Percentiles rank a stretch among this genome's conserved stretches.
phyloP scores from a whole-genome alignment of 2,329 filamentous ascomycete genomes.

The Aspergillus proliferans region DNA sequence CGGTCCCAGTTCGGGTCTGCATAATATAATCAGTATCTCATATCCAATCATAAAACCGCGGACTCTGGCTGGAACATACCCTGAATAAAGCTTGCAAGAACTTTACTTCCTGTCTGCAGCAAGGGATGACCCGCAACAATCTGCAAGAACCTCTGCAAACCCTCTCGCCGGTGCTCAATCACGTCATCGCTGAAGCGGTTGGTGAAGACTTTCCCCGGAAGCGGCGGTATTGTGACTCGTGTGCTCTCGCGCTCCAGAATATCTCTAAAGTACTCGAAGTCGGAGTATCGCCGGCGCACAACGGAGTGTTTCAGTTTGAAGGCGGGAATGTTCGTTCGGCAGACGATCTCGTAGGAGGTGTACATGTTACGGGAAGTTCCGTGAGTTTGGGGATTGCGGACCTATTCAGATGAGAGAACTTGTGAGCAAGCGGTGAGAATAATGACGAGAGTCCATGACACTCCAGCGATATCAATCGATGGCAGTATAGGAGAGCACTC shows the following conservation, averaged over 20 bases:
- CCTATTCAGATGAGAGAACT: slow-evolving; percentile 45
- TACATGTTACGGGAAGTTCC: slow-evolving; percentile 95
- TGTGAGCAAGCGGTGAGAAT: background rate
- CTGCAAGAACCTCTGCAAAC: slow-evolving; percentile 90
- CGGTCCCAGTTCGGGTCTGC: slow-evolving; percentile 68
- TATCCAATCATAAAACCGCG: too few relatives aligned
- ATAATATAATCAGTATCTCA: slow-evolving; percentile 7
- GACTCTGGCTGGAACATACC: slow-evolving; percentile 50
- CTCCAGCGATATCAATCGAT: background rate
- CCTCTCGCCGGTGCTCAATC: slow-evolving; percentile 87
- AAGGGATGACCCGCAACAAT: slow-evolving; percentile 96
- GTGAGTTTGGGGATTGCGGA: slow-evolving; percentile 87
- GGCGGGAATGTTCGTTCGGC: slow-evolving; percentile 95
- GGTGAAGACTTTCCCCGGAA: slow-evolving; percentile 96
- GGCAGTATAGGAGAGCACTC: background rate
- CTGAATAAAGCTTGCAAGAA: slow-evolving; percentile 92
- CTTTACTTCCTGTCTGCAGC: slow-evolving; percentile 95
- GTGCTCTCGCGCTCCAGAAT: slow-evolving; percentile 93
- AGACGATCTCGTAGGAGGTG: slow-evolving; percentile 97
- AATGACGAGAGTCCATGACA: too few relatives aligned
- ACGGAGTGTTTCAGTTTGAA: slow-evolving; percentile 89
- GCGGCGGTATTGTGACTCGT: slow-evolving; percentile 87
- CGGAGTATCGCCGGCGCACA: slow-evolving; percentile 89
- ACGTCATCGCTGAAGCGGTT: slow-evolving; percentile 98
- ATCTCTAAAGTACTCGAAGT: slow-evolving; percentile 98